These are phyloP conservation scores for Aureobasidium musti DNA, from an alignment of 2,329 filamentous ascomycete genomes.

Conservation along the genomic window DNA sequence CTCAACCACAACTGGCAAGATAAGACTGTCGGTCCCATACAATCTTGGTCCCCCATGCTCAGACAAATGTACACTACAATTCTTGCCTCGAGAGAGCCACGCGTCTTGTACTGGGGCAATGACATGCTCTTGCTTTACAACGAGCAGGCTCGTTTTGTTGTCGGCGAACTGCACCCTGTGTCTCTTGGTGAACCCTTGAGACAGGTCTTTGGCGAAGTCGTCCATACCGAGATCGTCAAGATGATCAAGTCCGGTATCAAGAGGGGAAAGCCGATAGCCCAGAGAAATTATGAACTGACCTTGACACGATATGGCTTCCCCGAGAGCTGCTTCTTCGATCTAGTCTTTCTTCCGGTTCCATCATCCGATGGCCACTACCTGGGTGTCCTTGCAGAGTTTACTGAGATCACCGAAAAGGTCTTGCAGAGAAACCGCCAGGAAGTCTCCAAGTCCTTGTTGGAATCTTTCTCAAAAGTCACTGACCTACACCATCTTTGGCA, in stretches of 20 bases:
- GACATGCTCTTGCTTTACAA: slow-evolving; percentile 18
- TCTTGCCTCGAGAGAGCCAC: slow-evolving; percentile 20
- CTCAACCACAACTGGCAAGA: neutral
- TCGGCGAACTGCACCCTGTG: neutral
- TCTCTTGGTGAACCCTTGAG: slow-evolving; percentile 30
- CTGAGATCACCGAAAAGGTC: slow-evolving; percentile 9
- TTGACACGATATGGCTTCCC: slow-evolving; percentile 33
- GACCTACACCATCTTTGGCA: slow-evolving; percentile 5
- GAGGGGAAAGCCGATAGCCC: neutral
- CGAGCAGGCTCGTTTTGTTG: neutral
- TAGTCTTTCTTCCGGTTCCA: slow-evolving; percentile 37
- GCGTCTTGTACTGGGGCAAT: slow-evolving; percentile 15
- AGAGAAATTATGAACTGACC: neutral
- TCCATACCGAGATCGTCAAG: slow-evolving; percentile 14
- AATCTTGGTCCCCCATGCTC: neutral
- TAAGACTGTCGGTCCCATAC: neutral
- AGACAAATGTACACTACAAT: slow-evolving; percentile 8
- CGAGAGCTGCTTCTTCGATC: slow-evolving; percentile 39
- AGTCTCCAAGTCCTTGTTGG: neutral
- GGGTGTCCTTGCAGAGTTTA: slow-evolving; percentile 29
- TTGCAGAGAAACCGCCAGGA: slow-evolving; percentile 11
- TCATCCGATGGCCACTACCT: slow-evolving; percentile 29
- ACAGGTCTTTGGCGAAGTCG: slow-evolving; percentile 20
- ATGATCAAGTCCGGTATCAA: slow-evolving; percentile 2
- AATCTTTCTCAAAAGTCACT: neutral